Conservation (phyloP, 768 basidiomycete species). For the Phylloporus scabripes region DNA sequence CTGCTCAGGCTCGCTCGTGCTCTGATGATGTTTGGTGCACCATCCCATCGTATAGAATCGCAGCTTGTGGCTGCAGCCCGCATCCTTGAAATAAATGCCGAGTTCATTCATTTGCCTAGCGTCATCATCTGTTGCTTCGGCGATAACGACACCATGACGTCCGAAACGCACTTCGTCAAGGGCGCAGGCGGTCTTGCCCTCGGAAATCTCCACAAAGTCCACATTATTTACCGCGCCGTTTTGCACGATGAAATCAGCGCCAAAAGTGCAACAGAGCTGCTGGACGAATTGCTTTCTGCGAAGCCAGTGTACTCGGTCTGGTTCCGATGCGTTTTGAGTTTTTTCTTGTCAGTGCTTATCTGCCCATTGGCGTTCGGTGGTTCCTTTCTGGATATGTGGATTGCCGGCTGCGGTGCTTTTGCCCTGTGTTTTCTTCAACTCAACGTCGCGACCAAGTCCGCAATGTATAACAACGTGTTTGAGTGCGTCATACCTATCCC, state of each 20-base stretch:
- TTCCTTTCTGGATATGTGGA: conserved; percentile 79
- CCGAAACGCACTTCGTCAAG: conserved; percentile 87
- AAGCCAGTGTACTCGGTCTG: conserved; percentile 58
- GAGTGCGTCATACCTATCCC: conserved; percentile 47
- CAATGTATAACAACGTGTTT: conserved; percentile 85
- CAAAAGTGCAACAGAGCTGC: conserved; percentile 58
- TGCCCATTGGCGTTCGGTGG: conserved; percentile 84
- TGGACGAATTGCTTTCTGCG: conserved; percentile 58
- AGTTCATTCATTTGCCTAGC: conserved; percentile 81
- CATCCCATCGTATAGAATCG: conserved; percentile 90
- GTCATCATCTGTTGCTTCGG: conserved; percentile 87
- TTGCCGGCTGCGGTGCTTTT: conserved; percentile 67
- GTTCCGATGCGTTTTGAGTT: conserved; percentile 63
- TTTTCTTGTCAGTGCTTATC: conserved; percentile 68
- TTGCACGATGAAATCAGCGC: conserved; percentile 92
- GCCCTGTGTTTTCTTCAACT: conserved; percentile 68
- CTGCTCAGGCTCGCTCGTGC: conserved; percentile 79
- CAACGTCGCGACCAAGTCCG: conserved; percentile 65
- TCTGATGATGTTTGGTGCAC: conserved; percentile 88
- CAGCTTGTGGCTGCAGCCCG: conserved; percentile 85
- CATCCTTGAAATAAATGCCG: conserved; percentile 86
- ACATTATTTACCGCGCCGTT: conserved; percentile 78
- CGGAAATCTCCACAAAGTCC: conserved; percentile 79
- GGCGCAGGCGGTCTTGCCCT: conserved; percentile 72
- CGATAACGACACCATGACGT: conserved; percentile 83